phyloP scores from a whole-genome alignment of 306 rosid species.

The Parietaria judaica region DNA sequence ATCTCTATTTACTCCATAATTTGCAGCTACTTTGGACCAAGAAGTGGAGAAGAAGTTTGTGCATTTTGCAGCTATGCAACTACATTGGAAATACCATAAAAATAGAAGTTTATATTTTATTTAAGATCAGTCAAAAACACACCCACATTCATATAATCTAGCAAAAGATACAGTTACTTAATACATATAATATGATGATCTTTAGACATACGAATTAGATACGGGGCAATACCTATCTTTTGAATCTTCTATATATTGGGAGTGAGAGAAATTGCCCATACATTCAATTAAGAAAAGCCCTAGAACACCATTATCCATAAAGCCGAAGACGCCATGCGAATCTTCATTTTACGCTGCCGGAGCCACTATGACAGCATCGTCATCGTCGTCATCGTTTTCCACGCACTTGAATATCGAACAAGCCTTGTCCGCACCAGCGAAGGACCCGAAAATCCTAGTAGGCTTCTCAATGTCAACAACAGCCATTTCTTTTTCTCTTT shows the following conservation, averaged over 20 bases:
- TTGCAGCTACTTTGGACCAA: no score
- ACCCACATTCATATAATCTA: no score
- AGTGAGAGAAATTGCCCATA: constrained; percentile 5
- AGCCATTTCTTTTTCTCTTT: background rate
- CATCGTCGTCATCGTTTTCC: constrained; percentile 22
- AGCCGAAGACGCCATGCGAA: background rate
- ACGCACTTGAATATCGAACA: background rate
- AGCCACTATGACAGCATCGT: constrained; percentile 22
- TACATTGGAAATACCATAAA: no score
- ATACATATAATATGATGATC: no score
- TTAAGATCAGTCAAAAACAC: no score
- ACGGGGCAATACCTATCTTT: no score
- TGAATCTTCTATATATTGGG: background rate
- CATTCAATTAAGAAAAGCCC: constrained; percentile 2
- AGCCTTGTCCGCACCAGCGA: constrained; percentile 9
- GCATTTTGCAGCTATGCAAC: no score
- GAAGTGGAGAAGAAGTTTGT: no score
- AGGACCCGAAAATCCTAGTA: background rate
- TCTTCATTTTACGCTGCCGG: constrained; percentile 20
- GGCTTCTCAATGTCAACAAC: constrained; percentile 7
- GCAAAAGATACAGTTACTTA: no score
- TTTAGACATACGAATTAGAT: no score
- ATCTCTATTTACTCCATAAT: no score
- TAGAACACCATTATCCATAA: background rate
- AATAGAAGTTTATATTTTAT: no score